phyloP scores from a whole-genome alignment of 108 stramenopile species.

The Fistulifera solaris region DNA sequence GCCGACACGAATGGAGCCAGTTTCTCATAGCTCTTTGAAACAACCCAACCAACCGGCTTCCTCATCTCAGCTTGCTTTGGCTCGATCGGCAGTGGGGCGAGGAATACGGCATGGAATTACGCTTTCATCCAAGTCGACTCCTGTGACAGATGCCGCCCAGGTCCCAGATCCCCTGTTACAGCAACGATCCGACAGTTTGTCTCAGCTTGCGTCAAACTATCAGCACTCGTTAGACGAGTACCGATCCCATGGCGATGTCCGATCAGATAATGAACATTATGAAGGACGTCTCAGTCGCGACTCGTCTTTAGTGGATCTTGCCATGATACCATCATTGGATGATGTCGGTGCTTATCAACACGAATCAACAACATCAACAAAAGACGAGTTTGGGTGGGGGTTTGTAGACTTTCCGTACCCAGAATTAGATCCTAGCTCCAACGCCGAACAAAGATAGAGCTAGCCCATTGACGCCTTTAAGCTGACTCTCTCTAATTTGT shows the following conservation, averaged over 20 bases:
- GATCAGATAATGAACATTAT: not conserved
- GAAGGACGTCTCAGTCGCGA: constrained; percentile 31
- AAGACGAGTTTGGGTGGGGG: constrained; percentile 10
- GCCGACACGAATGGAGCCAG: not conserved
- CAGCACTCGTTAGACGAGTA: constrained; percentile 20
- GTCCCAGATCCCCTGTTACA: constrained; percentile 6
- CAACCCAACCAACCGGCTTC: not conserved
- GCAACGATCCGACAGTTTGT: constrained; percentile 26
- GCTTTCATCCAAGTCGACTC: not conserved
- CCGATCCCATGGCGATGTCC: not conserved
- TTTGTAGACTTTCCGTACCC: constrained; percentile 47
- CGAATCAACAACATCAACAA: not conserved
- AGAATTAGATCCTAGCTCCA: constrained; percentile 2
- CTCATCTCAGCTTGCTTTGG: constrained; percentile 31
- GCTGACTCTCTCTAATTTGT: too few species aligned
- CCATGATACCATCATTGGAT: constrained; percentile 43
- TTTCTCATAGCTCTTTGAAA: not conserved
- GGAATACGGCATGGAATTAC: constrained; percentile 34
- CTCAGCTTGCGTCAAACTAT: constrained; percentile 52
- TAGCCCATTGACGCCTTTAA: too few species aligned
- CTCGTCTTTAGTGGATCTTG: constrained; percentile 64
- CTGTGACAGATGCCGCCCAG: not conserved
- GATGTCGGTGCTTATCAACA: constrained; percentile 5
- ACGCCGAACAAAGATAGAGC: too few species aligned
- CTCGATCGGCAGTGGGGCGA: constrained; percentile 39